Conservation (phyloP, 2,329 filamentous ascomycete species). For the Penicillium thymicola region DNA sequence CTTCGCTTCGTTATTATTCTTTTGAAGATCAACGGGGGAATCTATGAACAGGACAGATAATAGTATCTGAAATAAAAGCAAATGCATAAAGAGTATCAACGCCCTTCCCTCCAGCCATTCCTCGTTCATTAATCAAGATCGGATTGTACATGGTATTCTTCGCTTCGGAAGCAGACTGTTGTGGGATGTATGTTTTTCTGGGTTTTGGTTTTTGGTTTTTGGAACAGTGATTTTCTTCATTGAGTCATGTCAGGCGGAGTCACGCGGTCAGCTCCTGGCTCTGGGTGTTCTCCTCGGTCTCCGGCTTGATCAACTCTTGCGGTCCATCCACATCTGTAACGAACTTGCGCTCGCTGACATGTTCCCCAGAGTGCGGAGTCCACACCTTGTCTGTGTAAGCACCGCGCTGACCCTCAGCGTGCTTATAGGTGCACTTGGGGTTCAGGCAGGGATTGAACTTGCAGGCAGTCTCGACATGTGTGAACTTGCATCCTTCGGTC, state of each 20-base stretch:
- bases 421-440: slow-evolving; percentile 81
- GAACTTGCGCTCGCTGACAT: slow-evolving; percentile 87
- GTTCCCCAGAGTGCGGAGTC: slow-evolving; percentile 62
- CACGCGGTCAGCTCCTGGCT: slow-evolving; percentile 34
- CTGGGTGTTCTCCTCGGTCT: slow-evolving; percentile 32
- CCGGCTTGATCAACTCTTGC: slow-evolving; percentile 71
- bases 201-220: not conserved
- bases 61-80: slow-evolving; percentile 14
- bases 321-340: slow-evolving; percentile 60
- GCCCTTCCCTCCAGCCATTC: slow-evolving; percentile 26
- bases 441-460: slow-evolving; percentile 90
- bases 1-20: slow-evolving; percentile 13
- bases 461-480: slow-evolving; percentile 80
- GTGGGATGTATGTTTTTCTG: not conserved
- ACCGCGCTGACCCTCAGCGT: slow-evolving; percentile 85
- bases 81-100: slow-evolving; percentile 26
- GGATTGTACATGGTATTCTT: slow-evolving; percentile 28
- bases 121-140: slow-evolving; percentile 20
- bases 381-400: slow-evolving; percentile 87
- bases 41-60: slow-evolving; percentile 24
- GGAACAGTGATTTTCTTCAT: not conserved
- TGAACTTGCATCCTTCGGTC: slow-evolving; percentile 79
- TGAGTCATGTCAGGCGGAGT: slow-evolving; percentile 23
- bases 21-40: slow-evolving; percentile 20
- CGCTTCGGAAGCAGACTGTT: slow-evolving; percentile 2